These are phyloP conservation scores for Ehretia macrophylla DNA, from an alignment of 257 asterid species.

Conservation along the genomic window DNA sequence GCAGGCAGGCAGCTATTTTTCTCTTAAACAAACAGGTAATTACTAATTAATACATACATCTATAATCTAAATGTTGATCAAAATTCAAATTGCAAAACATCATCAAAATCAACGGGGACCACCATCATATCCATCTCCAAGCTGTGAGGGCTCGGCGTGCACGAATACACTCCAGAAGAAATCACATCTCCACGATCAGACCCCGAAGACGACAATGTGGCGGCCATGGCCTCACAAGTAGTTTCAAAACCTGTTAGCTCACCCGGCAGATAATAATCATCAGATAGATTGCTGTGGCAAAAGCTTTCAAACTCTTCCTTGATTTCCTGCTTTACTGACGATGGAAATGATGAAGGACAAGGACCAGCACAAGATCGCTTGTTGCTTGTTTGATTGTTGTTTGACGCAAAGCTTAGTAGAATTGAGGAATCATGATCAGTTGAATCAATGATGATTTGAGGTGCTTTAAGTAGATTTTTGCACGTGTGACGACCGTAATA, in stretches of 20 bases:
- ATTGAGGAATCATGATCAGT: constrained; percentile 26
- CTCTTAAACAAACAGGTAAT: too few species aligned
- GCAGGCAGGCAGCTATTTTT: too few species aligned
- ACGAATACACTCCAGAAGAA: too few species aligned
- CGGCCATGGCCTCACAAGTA: too few species aligned
- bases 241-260: not conserved
- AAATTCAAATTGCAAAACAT: too few species aligned
- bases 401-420: constrained; percentile 38
- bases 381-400: not conserved
- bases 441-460: constrained; percentile 24
- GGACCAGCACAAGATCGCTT: not conserved
- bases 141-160: not conserved
- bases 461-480: constrained; percentile 13
- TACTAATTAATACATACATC: too few species aligned
- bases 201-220: too few species aligned
- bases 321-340: constrained; percentile 18
- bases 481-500: constrained; percentile 61
- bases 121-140: not conserved
- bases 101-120: not conserved
- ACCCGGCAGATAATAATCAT: not conserved
- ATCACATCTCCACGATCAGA: too few species aligned
- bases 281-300: not conserved
- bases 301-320: constrained; percentile 9
- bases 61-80: too few species aligned
- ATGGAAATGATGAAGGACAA: not conserved